Percentiles rank a stretch among this genome's conserved stretches.
phyloP scores from a whole-genome alignment of 2,329 filamentous ascomycete species.

The Pleoardoris graminearum region DNA sequence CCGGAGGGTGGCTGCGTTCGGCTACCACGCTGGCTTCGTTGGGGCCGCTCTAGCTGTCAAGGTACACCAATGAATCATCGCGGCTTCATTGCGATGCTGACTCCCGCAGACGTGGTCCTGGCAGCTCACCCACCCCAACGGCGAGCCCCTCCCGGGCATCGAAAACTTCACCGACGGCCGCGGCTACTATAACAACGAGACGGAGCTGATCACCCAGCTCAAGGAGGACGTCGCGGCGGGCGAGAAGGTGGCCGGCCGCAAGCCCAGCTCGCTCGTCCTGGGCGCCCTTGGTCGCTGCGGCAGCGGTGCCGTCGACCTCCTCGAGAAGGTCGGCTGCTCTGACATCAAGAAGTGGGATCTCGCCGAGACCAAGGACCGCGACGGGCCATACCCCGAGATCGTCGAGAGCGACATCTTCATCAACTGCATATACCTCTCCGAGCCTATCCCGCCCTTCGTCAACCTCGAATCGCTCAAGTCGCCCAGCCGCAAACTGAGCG shows the following conservation, averaged over 20 bases:
- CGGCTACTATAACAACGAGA: conserved; percentile 73
- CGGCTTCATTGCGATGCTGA: conserved; percentile 10
- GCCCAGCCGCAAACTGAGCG: conserved; percentile 71
- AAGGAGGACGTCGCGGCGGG: conserved; percentile 71
- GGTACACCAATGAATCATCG: conserved; percentile 18
- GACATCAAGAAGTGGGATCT: conserved; percentile 77
- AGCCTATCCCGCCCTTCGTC: conserved; percentile 80
- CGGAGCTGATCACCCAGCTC: conserved; percentile 71
- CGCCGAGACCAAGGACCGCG: conserved; percentile 67
- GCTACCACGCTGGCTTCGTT: conserved; percentile 54
- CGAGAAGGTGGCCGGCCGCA: conserved; percentile 66
- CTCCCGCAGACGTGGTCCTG: conserved; percentile 72
- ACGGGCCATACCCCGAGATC: conserved; percentile 79
- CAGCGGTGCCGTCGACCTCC: conserved; percentile 79
- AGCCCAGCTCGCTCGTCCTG: conserved; percentile 79
- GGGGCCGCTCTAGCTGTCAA: conserved; percentile 53
- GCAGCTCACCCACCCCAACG: conserved; percentile 72
- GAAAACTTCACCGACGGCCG: conserved; percentile 54
- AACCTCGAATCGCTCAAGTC: conserved; percentile 69
- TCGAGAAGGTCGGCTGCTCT: conserved; percentile 72
- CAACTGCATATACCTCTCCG: conserved; percentile 73
- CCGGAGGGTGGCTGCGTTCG: conserved; percentile 71
- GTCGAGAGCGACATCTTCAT: conserved; percentile 61
- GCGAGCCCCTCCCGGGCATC: conserved; percentile 67
- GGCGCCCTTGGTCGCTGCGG: conserved; percentile 80